Percentiles rank a stretch among this genome's conserved stretches.
phyloP scores from a whole-genome alignment of 164 flowering plant species.

The Chloranthus sessilifolius region DNA sequence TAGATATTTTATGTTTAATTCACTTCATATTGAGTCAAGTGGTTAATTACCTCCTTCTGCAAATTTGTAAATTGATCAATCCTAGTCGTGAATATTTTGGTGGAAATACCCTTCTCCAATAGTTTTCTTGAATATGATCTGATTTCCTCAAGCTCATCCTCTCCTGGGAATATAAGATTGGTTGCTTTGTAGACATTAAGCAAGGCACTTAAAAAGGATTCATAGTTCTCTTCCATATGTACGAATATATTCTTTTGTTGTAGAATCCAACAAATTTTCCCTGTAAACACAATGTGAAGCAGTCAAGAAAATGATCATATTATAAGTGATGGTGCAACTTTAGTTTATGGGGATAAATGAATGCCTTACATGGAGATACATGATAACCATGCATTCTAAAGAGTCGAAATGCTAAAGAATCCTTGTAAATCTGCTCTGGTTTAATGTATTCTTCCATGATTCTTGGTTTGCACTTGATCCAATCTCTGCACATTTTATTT shows the following conservation, averaged over 20 bases:
- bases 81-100: background rate
- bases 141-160: constrained; percentile 30
- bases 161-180: constrained; percentile 30
- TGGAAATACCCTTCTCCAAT: constrained; percentile 11
- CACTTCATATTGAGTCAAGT: background rate
- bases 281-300: too few species aligned
- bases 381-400: constrained; percentile 7
- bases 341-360: background rate
- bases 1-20: background rate
- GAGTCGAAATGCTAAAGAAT: constrained; percentile 10
- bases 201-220: constrained; percentile 19
- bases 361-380: constrained; percentile 5
- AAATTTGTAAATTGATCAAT: background rate
- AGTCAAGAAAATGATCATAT: background rate
- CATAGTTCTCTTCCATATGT: constrained; percentile 18
- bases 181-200: constrained; percentile 33
- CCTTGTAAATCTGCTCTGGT: constrained; percentile 4
- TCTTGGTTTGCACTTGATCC: too few species aligned
- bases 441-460: too few species aligned
- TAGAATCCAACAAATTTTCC: constrained; percentile 30
- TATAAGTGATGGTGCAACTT: too few species aligned
- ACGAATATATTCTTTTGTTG: constrained; percentile 11
- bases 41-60: background rate
- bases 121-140: constrained; percentile 20
- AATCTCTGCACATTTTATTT: too few species aligned